phyloP scores from a whole-genome alignment of 768 basidiomycete species.

The Mycena sanguinolenta region DNA sequence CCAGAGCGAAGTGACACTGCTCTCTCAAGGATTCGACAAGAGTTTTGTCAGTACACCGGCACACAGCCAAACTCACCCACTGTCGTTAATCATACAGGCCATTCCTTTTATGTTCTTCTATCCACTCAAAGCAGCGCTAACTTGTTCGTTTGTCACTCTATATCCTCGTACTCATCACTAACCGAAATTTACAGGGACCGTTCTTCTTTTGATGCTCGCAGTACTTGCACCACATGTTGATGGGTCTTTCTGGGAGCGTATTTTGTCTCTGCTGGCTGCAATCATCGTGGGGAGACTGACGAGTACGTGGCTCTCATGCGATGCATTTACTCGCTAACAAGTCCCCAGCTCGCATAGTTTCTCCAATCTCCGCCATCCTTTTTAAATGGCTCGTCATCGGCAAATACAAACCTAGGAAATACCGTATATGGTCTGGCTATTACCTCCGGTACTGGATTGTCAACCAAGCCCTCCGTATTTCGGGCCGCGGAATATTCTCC shows the following conservation, averaged over 20 bases:
- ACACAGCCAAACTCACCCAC: conserved; percentile 51
- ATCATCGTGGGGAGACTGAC: conserved; percentile 51
- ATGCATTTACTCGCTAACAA: background rate
- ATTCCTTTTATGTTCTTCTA: conserved; percentile 60
- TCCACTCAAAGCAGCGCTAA: conserved; percentile 58
- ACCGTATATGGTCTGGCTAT: conserved; percentile 47
- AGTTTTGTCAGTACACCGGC: conserved; percentile 36
- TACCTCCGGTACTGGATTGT: conserved; percentile 35
- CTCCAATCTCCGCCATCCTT: conserved; percentile 54
- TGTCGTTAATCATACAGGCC: conserved; percentile 56
- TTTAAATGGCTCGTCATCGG: conserved; percentile 65
- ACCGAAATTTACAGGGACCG: conserved; percentile 39
- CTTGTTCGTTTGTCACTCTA: conserved; percentile 40
- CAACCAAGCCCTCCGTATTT: conserved; percentile 28
- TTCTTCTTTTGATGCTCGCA: conserved; percentile 53
- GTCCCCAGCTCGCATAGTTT: conserved; percentile 45
- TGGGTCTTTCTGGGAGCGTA: conserved; percentile 50
- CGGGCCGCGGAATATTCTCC: conserved; percentile 59
- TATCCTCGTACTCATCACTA: background rate
- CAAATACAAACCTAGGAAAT: conserved; percentile 51
- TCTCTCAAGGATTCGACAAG: conserved; percentile 30
- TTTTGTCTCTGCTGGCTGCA: conserved; percentile 49
- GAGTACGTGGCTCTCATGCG: conserved; percentile 2
- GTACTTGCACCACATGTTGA: conserved; percentile 47
- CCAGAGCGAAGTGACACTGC: conserved; percentile 1